These are phyloP conservation scores for Fomitiporia mediterranea DNA, from an alignment of 1,284 basidiomycete species.

Conservation along the genomic window DNA sequence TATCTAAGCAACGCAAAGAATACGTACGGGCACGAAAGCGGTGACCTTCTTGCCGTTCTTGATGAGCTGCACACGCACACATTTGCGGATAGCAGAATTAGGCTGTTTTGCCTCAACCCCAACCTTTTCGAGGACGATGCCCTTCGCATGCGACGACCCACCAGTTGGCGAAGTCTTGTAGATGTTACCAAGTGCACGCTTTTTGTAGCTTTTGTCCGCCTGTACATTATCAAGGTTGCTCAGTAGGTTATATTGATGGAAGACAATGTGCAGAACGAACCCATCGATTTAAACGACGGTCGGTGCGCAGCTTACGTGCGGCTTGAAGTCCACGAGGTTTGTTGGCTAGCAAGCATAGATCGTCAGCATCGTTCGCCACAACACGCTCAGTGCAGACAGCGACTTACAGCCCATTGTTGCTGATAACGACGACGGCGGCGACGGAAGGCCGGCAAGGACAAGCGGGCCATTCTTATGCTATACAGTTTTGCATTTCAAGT, in stretches of 20 bases:
- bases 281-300: slow-evolving; percentile 97
- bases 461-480: background rate
- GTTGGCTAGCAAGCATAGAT: slow-evolving; percentile 55
- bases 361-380: slow-evolving; percentile 18
- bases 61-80: slow-evolving; percentile 99
- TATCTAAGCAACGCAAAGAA: background rate
- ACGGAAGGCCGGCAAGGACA: background rate
- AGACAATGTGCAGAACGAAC: slow-evolving; percentile 41
- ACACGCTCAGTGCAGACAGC: slow-evolving; percentile 23
- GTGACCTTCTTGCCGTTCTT: slow-evolving; percentile 99
- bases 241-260: slow-evolving; percentile 7
- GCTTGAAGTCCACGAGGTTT: slow-evolving; percentile 99
- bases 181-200: slow-evolving; percentile 98
- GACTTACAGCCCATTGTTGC: slow-evolving; percentile 81
- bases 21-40: slow-evolving; percentile 64
- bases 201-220: slow-evolving; percentile 99
- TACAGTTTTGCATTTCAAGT: background rate
- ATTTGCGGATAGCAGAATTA: slow-evolving; percentile 99
- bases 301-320: slow-evolving; percentile 95
- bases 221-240: slow-evolving; percentile 30
- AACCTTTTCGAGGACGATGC: slow-evolving; percentile 99
- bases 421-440: slow-evolving; percentile 31
- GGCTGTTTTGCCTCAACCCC: slow-evolving; percentile 95
- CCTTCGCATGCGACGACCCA: slow-evolving; percentile 99
- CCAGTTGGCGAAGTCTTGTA: slow-evolving; percentile 99